Conservation (phyloP, 2,329 filamentous ascomycete species). For the Blumeria graminis region DNA sequence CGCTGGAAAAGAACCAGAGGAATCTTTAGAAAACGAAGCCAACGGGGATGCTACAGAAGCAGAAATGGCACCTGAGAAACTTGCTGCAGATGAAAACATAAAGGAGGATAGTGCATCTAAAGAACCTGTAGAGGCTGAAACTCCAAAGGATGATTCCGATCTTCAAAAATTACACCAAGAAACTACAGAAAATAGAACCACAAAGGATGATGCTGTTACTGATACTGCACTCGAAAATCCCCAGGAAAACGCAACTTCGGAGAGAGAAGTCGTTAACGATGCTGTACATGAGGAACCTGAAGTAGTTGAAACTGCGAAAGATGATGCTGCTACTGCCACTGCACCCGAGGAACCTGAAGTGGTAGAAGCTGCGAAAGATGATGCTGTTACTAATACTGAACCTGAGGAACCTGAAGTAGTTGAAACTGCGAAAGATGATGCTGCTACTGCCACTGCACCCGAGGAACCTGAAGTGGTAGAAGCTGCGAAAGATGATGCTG, state of each 20-base stretch:
- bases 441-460: too few relatives aligned
- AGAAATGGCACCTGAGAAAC: slow-evolving; percentile 2
- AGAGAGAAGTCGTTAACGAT: too few relatives aligned
- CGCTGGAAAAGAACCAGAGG: too few relatives aligned
- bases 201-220: too few relatives aligned
- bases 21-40: too few relatives aligned
- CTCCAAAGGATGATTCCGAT: background rate
- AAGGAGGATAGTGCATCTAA: background rate
- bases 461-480: background rate
- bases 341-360: background rate
- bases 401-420: too few relatives aligned
- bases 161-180: too few relatives aligned
- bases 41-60: slow-evolving; percentile 2
- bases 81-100: background rate
- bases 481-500: background rate
- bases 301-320: slow-evolving; percentile 1
- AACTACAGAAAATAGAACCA: too few relatives aligned
- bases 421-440: background rate
- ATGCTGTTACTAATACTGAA: too few relatives aligned
- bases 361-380: background rate
- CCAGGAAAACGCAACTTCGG: too few relatives aligned
- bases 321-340: background rate
- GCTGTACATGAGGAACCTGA: background rate
- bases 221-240: too few relatives aligned
- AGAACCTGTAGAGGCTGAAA: background rate